Evolutionary conservation across 768 basidiomycete species (phyloP).

Genomic region (Lactarius sp.): DNA sequence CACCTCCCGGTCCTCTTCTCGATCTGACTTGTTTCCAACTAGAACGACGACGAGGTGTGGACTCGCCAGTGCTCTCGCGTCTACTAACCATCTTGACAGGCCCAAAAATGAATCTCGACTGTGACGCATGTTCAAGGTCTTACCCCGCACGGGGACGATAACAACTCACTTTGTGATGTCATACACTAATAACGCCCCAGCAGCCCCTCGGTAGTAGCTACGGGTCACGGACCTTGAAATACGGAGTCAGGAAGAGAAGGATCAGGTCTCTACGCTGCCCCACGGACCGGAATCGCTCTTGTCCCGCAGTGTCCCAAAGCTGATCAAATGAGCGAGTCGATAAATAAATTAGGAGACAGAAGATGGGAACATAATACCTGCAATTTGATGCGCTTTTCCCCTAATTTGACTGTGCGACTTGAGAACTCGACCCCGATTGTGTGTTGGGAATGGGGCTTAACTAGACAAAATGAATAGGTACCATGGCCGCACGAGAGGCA

Average conservation of each 20-base stretch:
- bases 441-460: constrained; percentile 95
- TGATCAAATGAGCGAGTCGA: constrained; percentile 31
- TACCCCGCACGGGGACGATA: constrained; percentile 1
- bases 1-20: constrained; percentile 91
- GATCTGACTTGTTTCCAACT: constrained; percentile 94
- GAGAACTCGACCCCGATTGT: constrained; percentile 99
- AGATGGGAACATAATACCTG: constrained; percentile 58
- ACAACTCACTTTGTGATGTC: constrained; percentile 76
- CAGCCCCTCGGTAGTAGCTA: constrained; percentile 94
- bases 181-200: constrained; percentile 87
- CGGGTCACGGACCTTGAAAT: constrained; percentile 75
- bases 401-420: constrained; percentile 86
- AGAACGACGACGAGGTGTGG: constrained; percentile 86
- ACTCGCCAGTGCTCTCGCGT: constrained; percentile 88
- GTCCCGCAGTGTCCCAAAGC: constrained; percentile 98
- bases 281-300: constrained; percentile 83
- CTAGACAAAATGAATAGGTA: constrained; percentile 38
- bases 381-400: constrained; percentile 91
- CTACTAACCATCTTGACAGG: constrained; percentile 84
- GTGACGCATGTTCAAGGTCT: constrained; percentile 24
- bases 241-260: constrained; percentile 22
- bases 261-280: constrained; percentile 18
- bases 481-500: not conserved
- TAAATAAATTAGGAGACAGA: not conserved
- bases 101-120: constrained; percentile 87